Evolutionary conservation across 768 basidiomycete genomes (phyloP).

Genomic region (Cyclocybe aegerita): DNA sequence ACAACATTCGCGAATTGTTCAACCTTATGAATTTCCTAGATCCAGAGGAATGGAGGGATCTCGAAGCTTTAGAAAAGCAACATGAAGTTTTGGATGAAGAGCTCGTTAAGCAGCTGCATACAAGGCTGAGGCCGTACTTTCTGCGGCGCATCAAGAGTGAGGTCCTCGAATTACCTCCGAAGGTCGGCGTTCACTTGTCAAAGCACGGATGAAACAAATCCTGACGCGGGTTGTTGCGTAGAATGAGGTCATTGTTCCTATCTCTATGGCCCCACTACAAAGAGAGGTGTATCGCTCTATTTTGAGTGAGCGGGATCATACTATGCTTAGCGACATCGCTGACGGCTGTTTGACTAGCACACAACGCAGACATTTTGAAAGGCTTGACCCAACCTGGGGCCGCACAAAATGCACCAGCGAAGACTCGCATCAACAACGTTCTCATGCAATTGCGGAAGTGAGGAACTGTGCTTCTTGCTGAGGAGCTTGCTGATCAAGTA

Average conservation of each 20-base stretch:
- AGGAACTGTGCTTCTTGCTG: constrained; percentile 18
- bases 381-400: constrained; percentile 49
- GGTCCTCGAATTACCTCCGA: constrained; percentile 88
- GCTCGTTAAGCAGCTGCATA: constrained; percentile 77
- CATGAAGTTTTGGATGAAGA: constrained; percentile 81
- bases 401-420: constrained; percentile 34
- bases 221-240: constrained; percentile 24
- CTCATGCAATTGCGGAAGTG: constrained; percentile 89
- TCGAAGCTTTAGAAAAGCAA: constrained; percentile 70
- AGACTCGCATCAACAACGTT: constrained; percentile 72
- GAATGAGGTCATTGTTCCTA: constrained; percentile 91
- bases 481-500: not conserved
- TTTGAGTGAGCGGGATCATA: constrained; percentile 49
- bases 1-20: constrained; percentile 95
- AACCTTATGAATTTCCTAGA: constrained; percentile 97
- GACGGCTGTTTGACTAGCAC: constrained; percentile 41
- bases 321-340: constrained; percentile 7
- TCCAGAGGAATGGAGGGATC: constrained; percentile 69
- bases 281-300: constrained; percentile 87
- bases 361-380: constrained; percentile 68
- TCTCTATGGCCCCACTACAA: constrained; percentile 85
- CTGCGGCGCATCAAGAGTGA: constrained; percentile 92
- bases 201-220: not conserved
- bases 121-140: constrained; percentile 83
- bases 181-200: constrained; percentile 46